phyloP scores from a whole-genome alignment of 106 monocot genomes.

The Iris macrosiphon region DNA sequence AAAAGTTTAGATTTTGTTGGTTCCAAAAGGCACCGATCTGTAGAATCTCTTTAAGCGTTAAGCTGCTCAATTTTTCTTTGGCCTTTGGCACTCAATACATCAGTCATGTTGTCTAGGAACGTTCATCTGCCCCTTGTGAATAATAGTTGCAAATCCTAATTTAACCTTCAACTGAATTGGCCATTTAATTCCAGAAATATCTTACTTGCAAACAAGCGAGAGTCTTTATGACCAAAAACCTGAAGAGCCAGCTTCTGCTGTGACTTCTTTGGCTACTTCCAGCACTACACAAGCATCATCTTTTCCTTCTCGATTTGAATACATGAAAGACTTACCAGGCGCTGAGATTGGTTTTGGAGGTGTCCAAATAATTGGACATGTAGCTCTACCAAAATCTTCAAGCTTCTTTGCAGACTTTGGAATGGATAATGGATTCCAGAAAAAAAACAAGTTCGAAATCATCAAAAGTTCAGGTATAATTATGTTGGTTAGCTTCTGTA shows the following conservation, averaged over 20 bases:
- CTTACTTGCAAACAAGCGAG: constrained; percentile 74
- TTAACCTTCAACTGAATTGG: too few species aligned
- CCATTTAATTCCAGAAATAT: too few species aligned
- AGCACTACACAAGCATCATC: constrained; percentile 26
- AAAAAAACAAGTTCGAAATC: constrained; percentile 46
- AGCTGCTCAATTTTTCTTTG: too few species aligned
- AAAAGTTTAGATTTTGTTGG: too few species aligned
- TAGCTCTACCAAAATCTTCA: constrained; percentile 80
- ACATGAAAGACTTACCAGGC: constrained; percentile 48
- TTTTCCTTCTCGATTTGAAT: constrained; percentile 74
- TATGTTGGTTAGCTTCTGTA: too few species aligned
- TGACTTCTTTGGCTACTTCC: constrained; percentile 24
- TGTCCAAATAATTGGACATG: constrained; percentile 39
- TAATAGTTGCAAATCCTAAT: too few species aligned
- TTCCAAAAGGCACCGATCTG: too few species aligned
- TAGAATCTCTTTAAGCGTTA: too few species aligned
- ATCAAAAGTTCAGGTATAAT: constrained; percentile 66
- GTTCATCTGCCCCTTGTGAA: too few species aligned
- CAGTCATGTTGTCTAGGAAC: too few species aligned
- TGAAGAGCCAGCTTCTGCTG: constrained; percentile 60
- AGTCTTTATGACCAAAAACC: constrained; percentile 95
- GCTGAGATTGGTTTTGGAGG: constrained; percentile 25
- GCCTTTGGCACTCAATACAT: too few species aligned
- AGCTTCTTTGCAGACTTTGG: constrained; percentile 87
- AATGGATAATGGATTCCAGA: constrained; percentile 74